A percentile compares a stretch with the other conserved stretches of the same genome.
phyloP scores from a whole-genome alignment of 164 flowering plant species.

The Annona cherimola region DNA sequence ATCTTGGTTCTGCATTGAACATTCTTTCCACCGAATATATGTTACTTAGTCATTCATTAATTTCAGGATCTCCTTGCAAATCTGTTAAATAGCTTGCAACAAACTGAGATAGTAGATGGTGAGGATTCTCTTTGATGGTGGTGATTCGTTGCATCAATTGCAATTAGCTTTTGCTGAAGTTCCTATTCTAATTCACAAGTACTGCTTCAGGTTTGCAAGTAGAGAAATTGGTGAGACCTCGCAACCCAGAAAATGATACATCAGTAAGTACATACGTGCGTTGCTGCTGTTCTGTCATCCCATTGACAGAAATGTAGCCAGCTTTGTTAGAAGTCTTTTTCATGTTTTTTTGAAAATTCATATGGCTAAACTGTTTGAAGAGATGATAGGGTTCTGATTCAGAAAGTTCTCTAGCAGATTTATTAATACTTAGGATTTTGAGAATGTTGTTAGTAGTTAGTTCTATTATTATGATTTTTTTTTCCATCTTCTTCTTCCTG shows the following conservation, averaged over 20 bases:
- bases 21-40: neutral
- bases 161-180: neutral
- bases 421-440: neutral
- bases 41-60: constrained; percentile 9
- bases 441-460: neutral
- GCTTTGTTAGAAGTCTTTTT: neutral
- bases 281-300: neutral
- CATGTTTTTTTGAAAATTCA: neutral
- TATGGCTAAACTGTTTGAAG: neutral
- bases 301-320: neutral
- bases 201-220: constrained; percentile 55
- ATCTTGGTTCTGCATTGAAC: neutral
- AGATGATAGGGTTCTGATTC: neutral
- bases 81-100: constrained; percentile 68
- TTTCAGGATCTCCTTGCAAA: constrained; percentile 68
- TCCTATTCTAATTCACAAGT: constrained; percentile 8
- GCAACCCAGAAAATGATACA: constrained; percentile 61
- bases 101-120: constrained; percentile 69
- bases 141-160: neutral
- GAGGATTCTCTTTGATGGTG: constrained; percentile 19
- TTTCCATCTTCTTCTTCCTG: too few species aligned
- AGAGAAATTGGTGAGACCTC: constrained; percentile 66
- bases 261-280: constrained; percentile 36
- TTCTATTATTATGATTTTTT: too few species aligned
- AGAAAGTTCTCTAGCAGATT: neutral